Evolutionary conservation across 192 early-diverging fungal species (phyloP).

Genomic region (Coemansia guatemalensis): DNA sequence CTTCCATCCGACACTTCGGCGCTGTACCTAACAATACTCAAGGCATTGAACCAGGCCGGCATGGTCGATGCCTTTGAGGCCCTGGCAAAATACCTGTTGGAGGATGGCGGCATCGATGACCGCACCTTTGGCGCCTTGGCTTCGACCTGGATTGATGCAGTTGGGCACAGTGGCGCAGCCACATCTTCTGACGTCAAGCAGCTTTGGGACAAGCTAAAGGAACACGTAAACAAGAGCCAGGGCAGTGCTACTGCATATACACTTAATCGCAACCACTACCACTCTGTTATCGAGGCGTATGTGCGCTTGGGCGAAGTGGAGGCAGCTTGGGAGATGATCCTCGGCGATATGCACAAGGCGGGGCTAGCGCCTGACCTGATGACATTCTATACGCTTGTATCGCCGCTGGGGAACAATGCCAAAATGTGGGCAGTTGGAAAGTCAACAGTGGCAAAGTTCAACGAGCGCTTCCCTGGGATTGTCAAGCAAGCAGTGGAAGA

Average conservation of each 20-base stretch:
- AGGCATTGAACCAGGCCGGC: slow-evolving; percentile 32
- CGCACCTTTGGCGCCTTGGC: slow-evolving; percentile 28
- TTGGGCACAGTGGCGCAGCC: slow-evolving; percentile 13
- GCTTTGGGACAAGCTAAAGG: slow-evolving; percentile 25
- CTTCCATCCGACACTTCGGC: slow-evolving; percentile 9
- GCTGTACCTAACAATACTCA: slow-evolving; percentile 30
- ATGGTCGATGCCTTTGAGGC: slow-evolving; percentile 23
- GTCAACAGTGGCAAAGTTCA: slow-evolving; percentile 36
- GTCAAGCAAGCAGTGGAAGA: slow-evolving; percentile 20
- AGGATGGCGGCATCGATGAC: slow-evolving; percentile 11
- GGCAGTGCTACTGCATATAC: neutral
- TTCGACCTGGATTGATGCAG: slow-evolving; percentile 41
- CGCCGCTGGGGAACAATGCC: slow-evolving; percentile 29
- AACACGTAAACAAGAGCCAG: slow-evolving; percentile 2
- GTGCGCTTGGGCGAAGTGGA: slow-evolving; percentile 45
- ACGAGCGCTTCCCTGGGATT: slow-evolving; percentile 23
- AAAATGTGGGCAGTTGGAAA: slow-evolving; percentile 49
- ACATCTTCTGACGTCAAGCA: slow-evolving; percentile 29
- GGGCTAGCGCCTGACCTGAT: slow-evolving; percentile 22
- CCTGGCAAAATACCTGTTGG: slow-evolving; percentile 33
- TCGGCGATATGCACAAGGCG: slow-evolving; percentile 32
- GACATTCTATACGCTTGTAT: slow-evolving; percentile 40
- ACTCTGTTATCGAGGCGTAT: slow-evolving; percentile 42
- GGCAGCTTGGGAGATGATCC: slow-evolving; percentile 41
- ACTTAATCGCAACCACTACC: slow-evolving; percentile 42